Conservation (phyloP, 208 protist species). For the Acanthamoeba castellanii region DNA sequence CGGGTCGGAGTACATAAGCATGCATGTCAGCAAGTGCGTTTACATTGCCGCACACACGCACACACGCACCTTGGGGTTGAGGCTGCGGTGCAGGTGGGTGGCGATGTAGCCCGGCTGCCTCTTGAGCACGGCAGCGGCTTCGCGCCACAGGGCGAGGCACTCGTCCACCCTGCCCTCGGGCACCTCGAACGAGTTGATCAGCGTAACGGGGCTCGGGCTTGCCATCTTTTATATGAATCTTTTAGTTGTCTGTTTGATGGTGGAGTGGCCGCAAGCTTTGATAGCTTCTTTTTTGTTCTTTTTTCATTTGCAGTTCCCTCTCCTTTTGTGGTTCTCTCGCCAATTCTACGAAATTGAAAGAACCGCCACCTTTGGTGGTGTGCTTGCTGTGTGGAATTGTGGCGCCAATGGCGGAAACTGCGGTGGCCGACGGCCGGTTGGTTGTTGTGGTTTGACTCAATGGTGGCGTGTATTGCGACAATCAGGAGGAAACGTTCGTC, state of each 20-base stretch:
- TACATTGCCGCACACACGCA: not conserved
- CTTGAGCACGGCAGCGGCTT: conserved; percentile 38
- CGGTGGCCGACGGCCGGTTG: too few relatives aligned
- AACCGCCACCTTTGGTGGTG: not conserved
- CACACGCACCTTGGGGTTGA: not conserved
- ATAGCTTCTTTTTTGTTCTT: not conserved
- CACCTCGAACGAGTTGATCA: conserved; percentile 61
- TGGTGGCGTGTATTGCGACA: too few relatives aligned
- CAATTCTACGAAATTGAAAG: too few relatives aligned
- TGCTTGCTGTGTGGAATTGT: too few relatives aligned
- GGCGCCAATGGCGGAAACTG: too few relatives aligned
- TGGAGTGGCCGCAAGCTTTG: not conserved
- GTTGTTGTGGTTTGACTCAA: too few relatives aligned
- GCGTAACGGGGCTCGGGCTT: conserved; percentile 28
- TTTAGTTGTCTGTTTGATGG: not conserved
- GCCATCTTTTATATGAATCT: not conserved
- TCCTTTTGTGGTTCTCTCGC: not conserved
- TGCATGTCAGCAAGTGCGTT: not conserved
- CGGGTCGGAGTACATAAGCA: too few relatives aligned
- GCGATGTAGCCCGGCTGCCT: conserved; percentile 54
- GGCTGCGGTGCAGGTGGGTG: conserved; percentile 10
- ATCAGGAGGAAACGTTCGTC: conserved; percentile 77
- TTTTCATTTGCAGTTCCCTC: not conserved
- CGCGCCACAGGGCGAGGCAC: conserved; percentile 29
- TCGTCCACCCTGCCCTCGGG: conserved; percentile 2